Evolutionary conservation across 1,284 basidiomycete genomes (phyloP), one percentile per base, ranked within the genome.

Genomic region (Trichosporon asahii): DNA sequence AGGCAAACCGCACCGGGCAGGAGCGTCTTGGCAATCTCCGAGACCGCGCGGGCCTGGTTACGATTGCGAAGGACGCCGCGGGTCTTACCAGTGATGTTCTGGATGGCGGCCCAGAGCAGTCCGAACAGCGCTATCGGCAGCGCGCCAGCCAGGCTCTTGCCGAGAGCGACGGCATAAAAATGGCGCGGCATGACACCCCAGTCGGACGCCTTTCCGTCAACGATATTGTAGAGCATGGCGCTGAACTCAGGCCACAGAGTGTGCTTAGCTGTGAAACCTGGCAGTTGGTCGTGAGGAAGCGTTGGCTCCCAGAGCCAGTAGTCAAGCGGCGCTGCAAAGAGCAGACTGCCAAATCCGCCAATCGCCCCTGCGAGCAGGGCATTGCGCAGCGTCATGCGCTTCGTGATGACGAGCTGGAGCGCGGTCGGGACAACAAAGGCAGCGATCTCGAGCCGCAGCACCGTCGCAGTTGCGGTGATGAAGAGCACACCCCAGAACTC

Each of bases 131-230:
- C 84, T 15, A 97, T 86, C 0, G 92, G 91, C 0, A 88, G 77
- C 0, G 90, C 85, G 1, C 88, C 86, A 2, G 93, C 85, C 1
- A 95, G 86, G 2, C 98, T 87, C 74, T 91, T 94, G 0, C 94
- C 94, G 0, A 98, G 87, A 73, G 88, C 86, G 0, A 86, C 82
- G 75, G 92, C 85, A 83, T 98, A 98, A 1, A 88, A 85, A 71
- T 89, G 86, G 37, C 84, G 85, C 0, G 95, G 93, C 15, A 90
- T 82, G 80, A 95, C 91, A 73, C 97, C 96, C 96, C 96, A 99
- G 29, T 96, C 89, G 0, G 89, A 85, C 63, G 91, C 91, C 79
- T 96, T 93, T 25, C 94, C 94, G 79, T 94, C 83, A 18, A 91
- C 85, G 27, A 98, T 89, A 78, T 99, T 99, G 86, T 94, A 99